These are phyloP conservation scores for Ceratopteris richardii DNA, from an alignment of 75 land plant genomes.

Conservation along the genomic window DNA sequence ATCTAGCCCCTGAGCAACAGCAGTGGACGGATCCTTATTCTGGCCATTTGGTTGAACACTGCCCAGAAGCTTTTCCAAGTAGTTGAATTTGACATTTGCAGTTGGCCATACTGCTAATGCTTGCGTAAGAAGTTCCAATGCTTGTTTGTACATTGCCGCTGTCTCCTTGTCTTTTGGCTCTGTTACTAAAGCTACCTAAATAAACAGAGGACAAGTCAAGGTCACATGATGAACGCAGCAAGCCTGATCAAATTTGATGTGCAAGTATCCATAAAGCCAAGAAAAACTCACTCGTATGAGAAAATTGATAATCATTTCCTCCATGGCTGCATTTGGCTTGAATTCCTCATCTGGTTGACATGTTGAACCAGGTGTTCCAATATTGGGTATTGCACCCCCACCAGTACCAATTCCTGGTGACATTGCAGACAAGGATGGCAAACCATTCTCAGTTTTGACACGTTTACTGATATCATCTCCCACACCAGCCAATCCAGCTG, in stretches of 20 bases:
- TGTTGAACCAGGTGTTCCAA: constrained; percentile 87
- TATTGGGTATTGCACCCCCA: constrained; percentile 65
- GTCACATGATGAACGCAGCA: too few relatives aligned
- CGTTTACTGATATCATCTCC: constrained; percentile 73
- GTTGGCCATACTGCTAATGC: constrained; percentile 98
- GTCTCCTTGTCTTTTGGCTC: constrained; percentile 97
- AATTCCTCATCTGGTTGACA: constrained; percentile 94
- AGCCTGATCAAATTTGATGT: too few relatives aligned
- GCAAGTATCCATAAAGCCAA: too few relatives aligned
- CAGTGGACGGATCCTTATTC: constrained; percentile 90
- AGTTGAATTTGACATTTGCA: constrained; percentile 97
- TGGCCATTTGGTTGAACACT: constrained; percentile 64
- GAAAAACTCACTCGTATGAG: constrained; percentile 67
- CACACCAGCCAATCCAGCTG: constrained; percentile 34
- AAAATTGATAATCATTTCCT: constrained; percentile 98
- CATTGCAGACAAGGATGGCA: constrained; percentile 76
- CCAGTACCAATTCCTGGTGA: constrained; percentile 64
- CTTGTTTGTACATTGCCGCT: constrained; percentile 89
- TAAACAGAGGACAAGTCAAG: constrained; percentile 1
- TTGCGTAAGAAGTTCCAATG: constrained; percentile 86
- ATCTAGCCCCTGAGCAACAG: constrained; percentile 96
- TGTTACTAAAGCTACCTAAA: constrained; percentile 92
- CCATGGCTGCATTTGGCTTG: constrained; percentile 99
- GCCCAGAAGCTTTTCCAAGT: constrained; percentile 80
- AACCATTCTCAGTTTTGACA: constrained; percentile 77